Base-by-base conservation (phyloP, 495 filamentous ascomycete genomes). In the Clavariopsis aquatica region DNA sequence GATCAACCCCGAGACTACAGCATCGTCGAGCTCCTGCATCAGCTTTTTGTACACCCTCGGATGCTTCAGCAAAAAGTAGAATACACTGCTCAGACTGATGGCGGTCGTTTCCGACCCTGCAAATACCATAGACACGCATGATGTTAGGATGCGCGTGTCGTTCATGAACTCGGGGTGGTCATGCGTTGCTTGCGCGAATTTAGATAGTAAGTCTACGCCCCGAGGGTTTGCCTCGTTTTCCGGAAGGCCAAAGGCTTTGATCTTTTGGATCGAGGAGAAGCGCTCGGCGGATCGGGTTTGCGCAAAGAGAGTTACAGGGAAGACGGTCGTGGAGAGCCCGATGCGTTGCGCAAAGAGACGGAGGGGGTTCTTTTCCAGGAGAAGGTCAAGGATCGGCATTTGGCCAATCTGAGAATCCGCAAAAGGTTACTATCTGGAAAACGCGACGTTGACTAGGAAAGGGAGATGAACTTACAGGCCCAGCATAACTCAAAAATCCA, bases 71-170 rank as follows among this genome's bases (percentile, higher is more conserved):
- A 79, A 62, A 58, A 74, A 66, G 62, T 77, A 77, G 65, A 79
- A 75, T 10, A 78, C 64, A 53, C 70, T 68, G 49, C 71, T 73
- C 15, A 79, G 62, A 36, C 65, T 73, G 64, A 79, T 78, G 19
- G 74, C 76, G 10, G 78, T 79, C 7, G 78, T 78, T 52, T 79
- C 78, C 49, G 66, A 71, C 10, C 78, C 78, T 3, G 77, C 78
- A 45, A 88, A 85, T 3, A 87, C 84, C 83, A 88, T 70, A 49
- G 78, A 81, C 1, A 84, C 80, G 52, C 84, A 84, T 78, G 87
- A 85, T 22, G 85, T 83, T 49, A 87, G 82, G 7, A 92, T 84
- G 8, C 84, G 78, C 1, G 73, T 79, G 66, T 87, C 81, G 36
- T 76, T 83, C 83, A 91, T 89, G 73, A 89, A 87, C 2, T 85